These are phyloP conservation scores for Ceratocystis cubensis DNA, from an alignment of 2,329 filamentous ascomycete genomes.

Conservation along the genomic window DNA sequence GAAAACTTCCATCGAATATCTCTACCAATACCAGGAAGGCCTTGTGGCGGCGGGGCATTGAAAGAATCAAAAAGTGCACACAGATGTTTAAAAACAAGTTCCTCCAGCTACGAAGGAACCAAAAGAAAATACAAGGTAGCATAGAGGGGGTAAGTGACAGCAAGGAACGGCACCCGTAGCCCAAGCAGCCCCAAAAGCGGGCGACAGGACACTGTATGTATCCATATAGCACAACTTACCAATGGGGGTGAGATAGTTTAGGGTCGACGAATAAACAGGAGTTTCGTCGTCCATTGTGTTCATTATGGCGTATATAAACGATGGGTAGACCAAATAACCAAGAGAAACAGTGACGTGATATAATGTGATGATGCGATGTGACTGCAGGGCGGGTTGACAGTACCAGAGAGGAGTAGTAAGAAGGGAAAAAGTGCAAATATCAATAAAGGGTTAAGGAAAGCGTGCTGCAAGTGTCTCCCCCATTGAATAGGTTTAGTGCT, in stretches of 20 bases:
- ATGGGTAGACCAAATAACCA: not conserved
- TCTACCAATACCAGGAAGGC: too few species aligned
- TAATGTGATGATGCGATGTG: not conserved
- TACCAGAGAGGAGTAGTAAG: not conserved
- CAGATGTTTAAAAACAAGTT: not conserved
- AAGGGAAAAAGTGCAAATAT: not conserved
- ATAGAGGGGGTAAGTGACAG: not conserved
- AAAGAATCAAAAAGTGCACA: not conserved
- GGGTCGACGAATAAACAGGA: not conserved
- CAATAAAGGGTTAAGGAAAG: not conserved
- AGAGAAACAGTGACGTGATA: not conserved
- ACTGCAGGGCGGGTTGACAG: not conserved
- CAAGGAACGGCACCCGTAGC: not conserved
- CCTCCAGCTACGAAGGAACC: not conserved
- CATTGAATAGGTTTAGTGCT: not conserved
- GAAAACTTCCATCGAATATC: too few species aligned
- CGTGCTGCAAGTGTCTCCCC: not conserved
- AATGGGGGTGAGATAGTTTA: conserved; percentile 5
- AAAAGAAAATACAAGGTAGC: not conserved
- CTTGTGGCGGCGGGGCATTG: too few species aligned
- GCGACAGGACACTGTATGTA: not conserved
- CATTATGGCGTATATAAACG: not conserved
- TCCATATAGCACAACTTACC: not conserved
- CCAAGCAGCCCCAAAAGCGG: not conserved
- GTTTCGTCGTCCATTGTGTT: not conserved